Base-by-base conservation (phyloP, 257 asterid genomes). In the Leonotis leonurus region DNA sequence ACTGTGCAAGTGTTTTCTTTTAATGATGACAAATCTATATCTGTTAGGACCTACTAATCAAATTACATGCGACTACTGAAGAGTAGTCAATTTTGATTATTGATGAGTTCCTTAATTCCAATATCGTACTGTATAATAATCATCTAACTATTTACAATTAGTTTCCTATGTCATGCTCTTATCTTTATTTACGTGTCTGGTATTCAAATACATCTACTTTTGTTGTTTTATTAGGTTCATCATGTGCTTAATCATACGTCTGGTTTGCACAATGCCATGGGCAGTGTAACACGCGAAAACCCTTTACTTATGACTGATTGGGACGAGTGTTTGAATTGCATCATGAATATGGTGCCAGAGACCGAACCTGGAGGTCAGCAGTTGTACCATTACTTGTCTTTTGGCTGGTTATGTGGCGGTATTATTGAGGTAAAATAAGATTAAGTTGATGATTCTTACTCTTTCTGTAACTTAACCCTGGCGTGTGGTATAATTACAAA, bases 191-290 rank as follows among this genome's bases (percentile, higher is more conserved):
- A 18, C n/a, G 39, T 29, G 17, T 21, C 63, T 59, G 32, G 25
- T 18, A 3, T 68, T 30, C 13, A 43, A 29, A 46, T 16, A n/a
- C n/a, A n/a, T n/a, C n/a, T n/a, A 72, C 5, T 65, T 35, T 39
- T 21, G 51, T 49, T 44, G 76, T 46, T 61, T 46, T 50, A 36
- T 70, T 65, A 92, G 99, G 99, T 92, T 71, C 95, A 92, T 75
- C 99, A 92, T 52, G 97, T 86, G 84, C 99, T 92, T 44, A 92
- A 89, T 79, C 99, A 92, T 78, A 89, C 99, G 55, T 77, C 97
- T 60, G 99, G 99, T 60, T 73, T 92, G 80, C 99, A 86, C 69
- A 92, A 89, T 70, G 95, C 97, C 73, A 50, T 89, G 80, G 88
- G 78, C 56, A 70, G 67, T 72, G 72, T 81, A 49, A 60, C 82